phyloP scores from a whole-genome alignment of 1,139 yeast species.

The Suzukiozyma palmioleophila region DNA sequence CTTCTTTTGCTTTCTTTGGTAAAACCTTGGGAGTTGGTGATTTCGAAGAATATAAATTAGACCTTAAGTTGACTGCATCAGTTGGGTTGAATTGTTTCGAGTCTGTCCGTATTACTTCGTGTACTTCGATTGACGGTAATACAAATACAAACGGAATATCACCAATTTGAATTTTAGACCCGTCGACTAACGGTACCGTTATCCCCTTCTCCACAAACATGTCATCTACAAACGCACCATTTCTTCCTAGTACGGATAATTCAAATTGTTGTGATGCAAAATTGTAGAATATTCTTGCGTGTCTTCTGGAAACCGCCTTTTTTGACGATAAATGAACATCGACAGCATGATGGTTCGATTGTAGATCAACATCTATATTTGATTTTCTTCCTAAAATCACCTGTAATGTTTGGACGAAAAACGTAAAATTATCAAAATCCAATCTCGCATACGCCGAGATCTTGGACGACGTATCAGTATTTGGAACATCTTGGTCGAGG shows the following conservation, averaged over 20 bases:
- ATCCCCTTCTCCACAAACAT: constrained; percentile 82
- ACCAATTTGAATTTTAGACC: constrained; percentile 86
- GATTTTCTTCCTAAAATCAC: constrained; percentile 88
- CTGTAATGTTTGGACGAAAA: constrained; percentile 93
- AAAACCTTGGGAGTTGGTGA: constrained; percentile 16
- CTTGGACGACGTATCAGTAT: constrained; percentile 31
- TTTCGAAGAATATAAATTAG: constrained; percentile 31
- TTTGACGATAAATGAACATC: constrained; percentile 91
- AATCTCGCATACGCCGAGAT: constrained; percentile 92
- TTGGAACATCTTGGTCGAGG: constrained; percentile 14
- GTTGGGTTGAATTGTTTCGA: constrained; percentile 46
- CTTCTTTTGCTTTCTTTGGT: constrained; percentile 10
- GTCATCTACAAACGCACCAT: constrained; percentile 95
- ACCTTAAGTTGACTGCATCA: constrained; percentile 50
- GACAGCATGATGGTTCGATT: constrained; percentile 53
- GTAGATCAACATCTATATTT: constrained; percentile 53
- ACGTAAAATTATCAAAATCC: constrained; percentile 88
- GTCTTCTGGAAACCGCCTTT: constrained; percentile 87
- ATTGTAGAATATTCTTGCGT: constrained; percentile 91
- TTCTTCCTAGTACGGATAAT: constrained; percentile 82
- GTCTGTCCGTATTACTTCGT: constrained; percentile 16
- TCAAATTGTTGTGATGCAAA: constrained; percentile 94
- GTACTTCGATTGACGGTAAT: constrained; percentile 52
- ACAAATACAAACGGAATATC: constrained; percentile 86
- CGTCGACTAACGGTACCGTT: constrained; percentile 78